A percentile compares a stretch with the other conserved stretches of the same genome.
These are phyloP conservation scores for Euphrasia arctica DNA, from an alignment of 305 asterid genomes.

Conservation along the genomic window DNA sequence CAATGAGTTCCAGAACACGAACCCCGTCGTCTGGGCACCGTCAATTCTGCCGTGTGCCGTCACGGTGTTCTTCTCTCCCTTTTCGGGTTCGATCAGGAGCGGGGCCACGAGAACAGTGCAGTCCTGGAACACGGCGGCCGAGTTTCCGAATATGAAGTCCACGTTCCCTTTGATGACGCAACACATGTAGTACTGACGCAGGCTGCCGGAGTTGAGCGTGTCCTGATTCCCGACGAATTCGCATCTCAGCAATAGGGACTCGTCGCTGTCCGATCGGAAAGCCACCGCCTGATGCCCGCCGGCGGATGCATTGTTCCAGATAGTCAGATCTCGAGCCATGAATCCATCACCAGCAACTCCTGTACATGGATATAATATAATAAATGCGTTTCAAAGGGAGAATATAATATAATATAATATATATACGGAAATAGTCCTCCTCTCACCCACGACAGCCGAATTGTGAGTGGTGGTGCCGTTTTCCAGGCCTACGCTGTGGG, in stretches of 20 bases:
- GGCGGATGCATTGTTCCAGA: slow-evolving; percentile 52
- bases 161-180: slow-evolving; percentile 52
- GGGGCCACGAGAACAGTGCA: slow-evolving; percentile 44
- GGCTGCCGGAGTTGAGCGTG: slow-evolving; percentile 46
- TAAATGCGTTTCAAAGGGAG: no score
- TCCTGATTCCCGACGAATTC: slow-evolving; percentile 59
- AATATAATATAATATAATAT: no score
- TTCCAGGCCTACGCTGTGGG: no score
- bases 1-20: slow-evolving; percentile 37
- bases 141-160: slow-evolving; percentile 60
- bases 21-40: slow-evolving; percentile 51
- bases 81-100: slow-evolving; percentile 36
- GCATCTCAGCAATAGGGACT: slow-evolving; percentile 36
- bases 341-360: slow-evolving; percentile 57
- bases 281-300: slow-evolving; percentile 60
- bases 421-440: no score
- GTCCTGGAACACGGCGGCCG: slow-evolving; percentile 45
- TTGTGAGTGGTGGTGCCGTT: no score
- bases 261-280: slow-evolving; percentile 48
- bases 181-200: slow-evolving; percentile 49
- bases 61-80: slow-evolving; percentile 22
- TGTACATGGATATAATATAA: not conserved
- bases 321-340: slow-evolving; percentile 45
- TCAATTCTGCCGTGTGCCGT: slow-evolving; percentile 57
- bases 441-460: slow-evolving; percentile 29